phyloP scores from a whole-genome alignment of 768 basidiomycete species.

The Agaricus subrufescens region DNA sequence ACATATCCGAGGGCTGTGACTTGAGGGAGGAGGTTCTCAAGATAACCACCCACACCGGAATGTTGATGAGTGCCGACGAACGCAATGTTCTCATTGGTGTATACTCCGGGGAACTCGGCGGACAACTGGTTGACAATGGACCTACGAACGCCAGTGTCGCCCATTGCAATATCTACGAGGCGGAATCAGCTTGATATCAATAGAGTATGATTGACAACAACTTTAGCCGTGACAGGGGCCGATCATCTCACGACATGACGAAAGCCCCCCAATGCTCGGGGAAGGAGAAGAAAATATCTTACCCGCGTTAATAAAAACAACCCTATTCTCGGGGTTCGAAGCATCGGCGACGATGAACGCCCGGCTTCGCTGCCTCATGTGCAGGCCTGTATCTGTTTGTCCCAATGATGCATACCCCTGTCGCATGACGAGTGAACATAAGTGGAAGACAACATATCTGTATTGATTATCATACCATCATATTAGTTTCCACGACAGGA shows the following conservation, averaged over 20 bases:
- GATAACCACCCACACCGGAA: slow-evolving; percentile 73
- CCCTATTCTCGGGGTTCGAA: slow-evolving; percentile 46
- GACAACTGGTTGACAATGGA: slow-evolving; percentile 58
- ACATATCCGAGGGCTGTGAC: slow-evolving; percentile 73
- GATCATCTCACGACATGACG: not conserved
- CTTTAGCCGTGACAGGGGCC: too few relatives aligned
- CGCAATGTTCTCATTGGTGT: slow-evolving; percentile 67
- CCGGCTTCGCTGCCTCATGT: slow-evolving; percentile 75
- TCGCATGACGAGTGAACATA: not conserved
- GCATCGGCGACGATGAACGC: slow-evolving; percentile 73
- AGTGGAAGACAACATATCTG: not conserved
- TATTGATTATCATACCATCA: slow-evolving; percentile 50
- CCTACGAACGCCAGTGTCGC: slow-evolving; percentile 71
- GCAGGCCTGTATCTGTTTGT: slow-evolving; percentile 71
- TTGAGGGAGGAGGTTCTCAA: slow-evolving; percentile 76
- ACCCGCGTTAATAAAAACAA: slow-evolving; percentile 79
- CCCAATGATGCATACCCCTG: slow-evolving; percentile 64
- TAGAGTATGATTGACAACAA: not conserved
- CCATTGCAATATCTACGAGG: slow-evolving; percentile 69
- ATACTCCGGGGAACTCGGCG: slow-evolving; percentile 54
- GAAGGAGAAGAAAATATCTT: not conserved
- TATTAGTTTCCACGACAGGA: slow-evolving; percentile 78
- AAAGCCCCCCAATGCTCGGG: slow-evolving; percentile 5
- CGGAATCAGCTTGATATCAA: not conserved
- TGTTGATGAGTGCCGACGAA: slow-evolving; percentile 76